These are phyloP conservation scores for Pyrus pyrifolia DNA, from an alignment of 306 rosid species.

Conservation along the genomic window DNA sequence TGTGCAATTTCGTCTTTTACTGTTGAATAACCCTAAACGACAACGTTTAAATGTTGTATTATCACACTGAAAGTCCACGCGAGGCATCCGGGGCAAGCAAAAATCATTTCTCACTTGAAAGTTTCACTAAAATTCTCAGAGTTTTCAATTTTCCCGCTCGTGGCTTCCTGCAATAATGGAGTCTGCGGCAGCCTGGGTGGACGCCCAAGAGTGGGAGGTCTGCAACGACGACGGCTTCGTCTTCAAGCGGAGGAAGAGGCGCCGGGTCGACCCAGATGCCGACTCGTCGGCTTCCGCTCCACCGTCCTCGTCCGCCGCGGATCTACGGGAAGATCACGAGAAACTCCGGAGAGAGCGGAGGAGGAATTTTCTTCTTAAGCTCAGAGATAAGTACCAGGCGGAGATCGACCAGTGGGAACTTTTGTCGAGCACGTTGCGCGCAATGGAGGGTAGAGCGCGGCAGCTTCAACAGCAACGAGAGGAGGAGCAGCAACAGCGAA, in stretches of 20 bases:
- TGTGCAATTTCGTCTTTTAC: too few relatives aligned
- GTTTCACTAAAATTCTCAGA: background rate
- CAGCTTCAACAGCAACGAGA: slow-evolving; percentile 5
- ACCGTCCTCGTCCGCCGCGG: background rate
- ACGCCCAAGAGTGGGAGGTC: slow-evolving; percentile 60
- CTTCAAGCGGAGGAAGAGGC: slow-evolving; percentile 56
- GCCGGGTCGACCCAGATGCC: slow-evolving; percentile 21
- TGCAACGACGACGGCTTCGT: slow-evolving; percentile 69
- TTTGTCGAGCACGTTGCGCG: slow-evolving; percentile 40
- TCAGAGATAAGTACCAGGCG: slow-evolving; percentile 35
- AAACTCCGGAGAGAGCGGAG: slow-evolving; percentile 41
- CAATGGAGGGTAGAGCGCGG: slow-evolving; percentile 35
- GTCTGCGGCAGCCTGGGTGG: slow-evolving; percentile 18
- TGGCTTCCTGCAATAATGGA: slow-evolving; percentile 21
- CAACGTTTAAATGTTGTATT: background rate
- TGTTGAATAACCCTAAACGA: background rate
- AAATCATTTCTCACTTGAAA: background rate
- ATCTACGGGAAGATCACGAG: slow-evolving; percentile 19
- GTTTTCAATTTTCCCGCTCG: slow-evolving; percentile 16
- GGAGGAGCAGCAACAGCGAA: background rate
- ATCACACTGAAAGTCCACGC: background rate
- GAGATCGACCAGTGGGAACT: slow-evolving; percentile 65
- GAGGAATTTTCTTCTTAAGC: slow-evolving; percentile 48
- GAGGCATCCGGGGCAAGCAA: background rate
- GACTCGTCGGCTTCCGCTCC: background rate